Evolutionary conservation across 2,329 filamentous ascomycete genomes (phyloP).

Genomic region (Grosmannia serpens): DNA sequence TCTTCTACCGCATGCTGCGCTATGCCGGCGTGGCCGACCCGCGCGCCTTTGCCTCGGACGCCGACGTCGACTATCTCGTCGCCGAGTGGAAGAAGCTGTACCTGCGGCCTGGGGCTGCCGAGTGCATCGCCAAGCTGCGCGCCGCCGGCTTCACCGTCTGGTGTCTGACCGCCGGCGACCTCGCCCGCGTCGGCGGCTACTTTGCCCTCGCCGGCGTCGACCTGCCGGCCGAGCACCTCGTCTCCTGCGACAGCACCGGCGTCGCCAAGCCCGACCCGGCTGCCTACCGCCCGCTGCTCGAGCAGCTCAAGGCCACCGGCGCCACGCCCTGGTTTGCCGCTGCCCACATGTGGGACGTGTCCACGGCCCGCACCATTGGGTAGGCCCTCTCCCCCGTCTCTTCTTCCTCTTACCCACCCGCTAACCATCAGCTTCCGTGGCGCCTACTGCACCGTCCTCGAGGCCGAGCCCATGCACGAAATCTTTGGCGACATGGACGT

Average conservation of each 20-base stretch:
- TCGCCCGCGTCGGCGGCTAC: conserved; percentile 34
- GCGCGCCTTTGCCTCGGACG: conserved; percentile 24
- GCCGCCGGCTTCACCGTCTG: conserved; percentile 36
- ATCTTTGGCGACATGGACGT: conserved; percentile 40
- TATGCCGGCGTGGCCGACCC: conserved; percentile 28
- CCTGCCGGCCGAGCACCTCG: conserved; percentile 34
- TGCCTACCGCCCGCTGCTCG: conserved; percentile 30
- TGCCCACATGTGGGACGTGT: conserved; percentile 46
- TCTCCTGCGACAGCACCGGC: conserved; percentile 33
- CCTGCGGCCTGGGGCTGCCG: conserved; percentile 23
- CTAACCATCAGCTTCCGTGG: conserved; percentile 26
- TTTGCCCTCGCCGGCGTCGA: conserved; percentile 32
- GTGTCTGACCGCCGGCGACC: conserved; percentile 38
- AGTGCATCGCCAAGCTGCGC: conserved; percentile 28
- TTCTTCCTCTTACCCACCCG: background rate
- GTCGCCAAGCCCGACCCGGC: conserved; percentile 36
- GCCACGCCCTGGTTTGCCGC: conserved; percentile 36
- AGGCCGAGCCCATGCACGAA: conserved; percentile 35
- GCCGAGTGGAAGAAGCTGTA: conserved; percentile 21
- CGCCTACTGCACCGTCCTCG: conserved; percentile 38
- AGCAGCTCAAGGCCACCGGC: conserved; percentile 17
- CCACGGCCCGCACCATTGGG: conserved; percentile 34
- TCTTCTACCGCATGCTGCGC: conserved; percentile 33
- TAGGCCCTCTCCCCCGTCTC: conserved; percentile 4
- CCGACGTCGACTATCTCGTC: conserved; percentile 25